Base-by-base conservation (phyloP, 371 early-diverging fungal species). In the Mucor ambiguus region DNA sequence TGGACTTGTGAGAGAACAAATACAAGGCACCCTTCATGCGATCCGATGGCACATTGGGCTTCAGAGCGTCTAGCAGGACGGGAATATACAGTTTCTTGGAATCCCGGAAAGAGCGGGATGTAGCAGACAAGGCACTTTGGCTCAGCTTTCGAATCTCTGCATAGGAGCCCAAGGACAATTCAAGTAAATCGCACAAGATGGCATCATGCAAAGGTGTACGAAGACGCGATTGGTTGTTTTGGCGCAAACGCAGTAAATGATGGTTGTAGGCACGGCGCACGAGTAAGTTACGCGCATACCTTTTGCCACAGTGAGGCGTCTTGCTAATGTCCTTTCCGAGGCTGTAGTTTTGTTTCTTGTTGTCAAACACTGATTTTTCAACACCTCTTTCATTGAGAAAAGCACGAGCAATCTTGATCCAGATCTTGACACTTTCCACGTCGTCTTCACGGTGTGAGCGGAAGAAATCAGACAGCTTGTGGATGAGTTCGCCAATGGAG, bases 21-120 rank as follows among this genome's bases (percentile, higher is more conserved):
- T 88, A 90, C 38, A 96, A 78, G 0, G 94, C 91, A 1, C 95
- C 96, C 32, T 92, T 93, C 82, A 95, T 88, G 38, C 81, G 82
- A 60, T 90, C 87, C 0, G 85, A 49, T n/a, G 71, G 76, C 24
- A 81, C 80, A 11, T 70, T 48, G 1, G 76, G 85, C 38, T 80
- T 71, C 3, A 92, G 70, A 4, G 86, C 86, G 11, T 87, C 80
- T 26, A 92, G 61, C 16, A 91, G 73, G n/a, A 66, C 66, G 29
- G 92, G 91, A 2, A 90, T 64, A 22, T 87, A 74, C 10, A 83
- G 57, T 0, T 70, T 68, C 62, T 87, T 89, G n/a, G 86, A 74
- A 1, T 84, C 84, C n/a, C 82, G 72, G 72, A 79, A 89, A 57
- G 85, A 86, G 38, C 84, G 75, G 6, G 87, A 75, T 1, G 86